Evolutionary conservation across 2,329 filamentous ascomycete genomes (phyloP), one percentile per base, ranked within the genome.

Genomic region (Fusarium pseudograminearum): DNA sequence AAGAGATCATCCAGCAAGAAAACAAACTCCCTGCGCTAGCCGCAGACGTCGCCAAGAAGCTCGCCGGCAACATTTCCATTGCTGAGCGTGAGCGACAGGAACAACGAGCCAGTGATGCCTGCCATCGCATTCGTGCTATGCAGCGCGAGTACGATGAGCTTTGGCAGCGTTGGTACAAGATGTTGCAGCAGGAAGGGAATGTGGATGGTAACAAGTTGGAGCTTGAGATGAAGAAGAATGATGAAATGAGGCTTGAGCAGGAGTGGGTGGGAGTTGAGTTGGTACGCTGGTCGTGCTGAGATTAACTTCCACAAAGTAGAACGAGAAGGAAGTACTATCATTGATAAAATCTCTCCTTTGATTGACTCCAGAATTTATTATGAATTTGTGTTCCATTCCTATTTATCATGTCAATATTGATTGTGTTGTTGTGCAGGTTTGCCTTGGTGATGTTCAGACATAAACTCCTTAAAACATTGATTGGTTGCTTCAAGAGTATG

Each of bases 1-100:
- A 5, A 5, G 31, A 46, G 14, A 12, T 46, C 0, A 28, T 8
- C 5, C 7, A 31, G 12, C 18, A 7, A 10, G 28, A 31, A 15
- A 4, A 20, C 0, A 12, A n/a, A 2, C 18, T 46, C n/a, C 2
- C 1, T 20, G 28, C 3, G 18, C n/a, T 31, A 8, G 4, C 12
- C 1, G 5, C n/a, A 31, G 28, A 46, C 24, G 14, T 22, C 31
- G 12, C 5, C 2, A 20, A 20, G 12, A 46, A 10, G n/a, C 28
- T 46, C 7, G 12, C 44, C 2, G 44, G 18, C 3, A 8, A 20
- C 5, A 4, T 46, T 4, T 46, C n/a, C 3, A 4, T 22, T 16
- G 18, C 28, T 30, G 44, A 46, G 28, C 28, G 28, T 16, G 4
- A 22, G 2, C n/a, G n/a, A 7, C 28, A 20, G 12, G 28, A 46